Evolutionary conservation across 139 green algal genomes (phyloP).

Genomic region (Auxenochlorella pyrenoidosa): DNA sequence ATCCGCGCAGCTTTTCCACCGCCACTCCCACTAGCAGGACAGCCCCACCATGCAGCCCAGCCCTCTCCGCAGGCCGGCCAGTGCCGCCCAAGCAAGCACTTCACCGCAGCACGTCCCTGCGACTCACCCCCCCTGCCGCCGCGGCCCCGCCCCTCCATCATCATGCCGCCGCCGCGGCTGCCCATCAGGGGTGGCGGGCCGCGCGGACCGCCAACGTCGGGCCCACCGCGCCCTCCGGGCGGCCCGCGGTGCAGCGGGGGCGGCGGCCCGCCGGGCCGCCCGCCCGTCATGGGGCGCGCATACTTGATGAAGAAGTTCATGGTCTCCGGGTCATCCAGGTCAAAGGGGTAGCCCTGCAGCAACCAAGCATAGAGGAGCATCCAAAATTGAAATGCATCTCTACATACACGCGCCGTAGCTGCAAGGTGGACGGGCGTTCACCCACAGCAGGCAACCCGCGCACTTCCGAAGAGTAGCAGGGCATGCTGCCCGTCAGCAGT

Average conservation of each 20-base stretch:
- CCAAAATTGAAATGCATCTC: too few relatives aligned
- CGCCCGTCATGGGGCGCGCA: constrained; percentile 7
- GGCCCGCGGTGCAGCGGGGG: background rate
- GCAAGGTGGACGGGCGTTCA: too few relatives aligned
- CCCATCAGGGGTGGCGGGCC: background rate
- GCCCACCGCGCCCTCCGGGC: background rate
- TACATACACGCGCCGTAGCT: too few relatives aligned
- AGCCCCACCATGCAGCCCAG: too few relatives aligned
- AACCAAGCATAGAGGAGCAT: background rate
- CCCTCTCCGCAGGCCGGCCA: too few relatives aligned
- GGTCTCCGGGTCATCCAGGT: constrained; percentile 28
- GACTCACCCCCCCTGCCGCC: constrained; percentile 2
- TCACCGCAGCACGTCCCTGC: background rate
- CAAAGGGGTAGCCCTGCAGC: constrained; percentile 48
- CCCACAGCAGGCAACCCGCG: too few relatives aligned
- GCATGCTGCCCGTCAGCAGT: background rate
- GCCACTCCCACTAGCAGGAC: too few relatives aligned
- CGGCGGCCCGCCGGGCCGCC: background rate
- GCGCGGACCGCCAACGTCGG: background rate
- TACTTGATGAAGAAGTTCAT: constrained; percentile 28
- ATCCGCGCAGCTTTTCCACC: too few relatives aligned
- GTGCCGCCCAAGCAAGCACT: too few relatives aligned
- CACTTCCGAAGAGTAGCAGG: background rate
- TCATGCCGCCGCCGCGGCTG: background rate
- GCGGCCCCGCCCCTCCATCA: background rate